These are phyloP conservation scores for Fusarium fracticaudum DNA, from an alignment of 2,329 filamentous ascomycete species.

Conservation along the genomic window DNA sequence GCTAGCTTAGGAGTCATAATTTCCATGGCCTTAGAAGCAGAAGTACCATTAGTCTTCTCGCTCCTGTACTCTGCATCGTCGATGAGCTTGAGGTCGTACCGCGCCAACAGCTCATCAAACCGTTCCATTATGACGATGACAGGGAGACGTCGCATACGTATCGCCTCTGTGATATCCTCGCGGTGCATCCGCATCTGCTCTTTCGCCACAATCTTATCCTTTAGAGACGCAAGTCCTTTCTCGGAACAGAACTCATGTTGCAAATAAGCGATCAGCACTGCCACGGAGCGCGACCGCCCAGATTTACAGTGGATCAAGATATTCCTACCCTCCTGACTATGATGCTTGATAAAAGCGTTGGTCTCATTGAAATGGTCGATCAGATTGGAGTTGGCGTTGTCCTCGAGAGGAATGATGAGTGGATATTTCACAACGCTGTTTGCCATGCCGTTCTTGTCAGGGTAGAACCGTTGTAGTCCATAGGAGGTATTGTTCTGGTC, in stretches of 20 bases:
- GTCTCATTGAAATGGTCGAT: neutral
- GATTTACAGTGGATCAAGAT: neutral
- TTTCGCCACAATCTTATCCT: neutral
- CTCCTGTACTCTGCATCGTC: neutral
- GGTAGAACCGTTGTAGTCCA: neutral
- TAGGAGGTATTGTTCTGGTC: neutral
- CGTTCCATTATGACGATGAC: neutral
- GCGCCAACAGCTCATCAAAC: neutral
- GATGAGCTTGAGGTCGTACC: neutral
- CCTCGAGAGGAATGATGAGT: neutral
- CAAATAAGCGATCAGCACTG: neutral
- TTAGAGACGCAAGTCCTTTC: rapidly evolving
- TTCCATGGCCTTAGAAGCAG: rapidly evolving
- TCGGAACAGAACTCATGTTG: neutral
- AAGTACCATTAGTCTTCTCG: neutral
- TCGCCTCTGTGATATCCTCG: neutral
- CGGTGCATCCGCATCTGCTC: neutral
- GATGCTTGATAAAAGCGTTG: neutral
- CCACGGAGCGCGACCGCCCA: neutral
- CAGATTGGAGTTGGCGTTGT: neutral
- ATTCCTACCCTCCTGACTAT: neutral
- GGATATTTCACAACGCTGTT: neutral
- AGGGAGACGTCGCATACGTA: neutral
- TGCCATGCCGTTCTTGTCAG: neutral
- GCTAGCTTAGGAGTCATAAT: rapidly evolving